phyloP scores from a whole-genome alignment of 139 green algal genomes.

The Coccomyxa sp. region DNA sequence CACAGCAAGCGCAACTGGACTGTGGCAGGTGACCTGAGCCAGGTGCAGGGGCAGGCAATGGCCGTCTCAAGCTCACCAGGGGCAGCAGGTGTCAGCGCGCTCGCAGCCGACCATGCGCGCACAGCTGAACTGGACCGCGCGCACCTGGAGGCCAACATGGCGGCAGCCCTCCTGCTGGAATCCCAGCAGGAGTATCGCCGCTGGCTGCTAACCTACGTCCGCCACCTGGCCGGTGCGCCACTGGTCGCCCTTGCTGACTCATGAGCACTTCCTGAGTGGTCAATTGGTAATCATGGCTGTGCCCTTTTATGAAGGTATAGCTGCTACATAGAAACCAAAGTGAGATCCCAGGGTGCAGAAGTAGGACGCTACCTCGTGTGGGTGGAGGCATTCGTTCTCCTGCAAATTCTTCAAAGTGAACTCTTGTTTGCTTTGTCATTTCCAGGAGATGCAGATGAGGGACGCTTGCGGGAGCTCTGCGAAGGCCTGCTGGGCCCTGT shows the following conservation, averaged over 20 bases:
- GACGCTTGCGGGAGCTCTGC: constrained; percentile 51
- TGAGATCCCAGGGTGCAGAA: not conserved
- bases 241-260: not conserved
- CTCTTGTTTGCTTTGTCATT: no score
- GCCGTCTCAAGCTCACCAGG: not conserved
- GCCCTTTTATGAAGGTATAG: no score
- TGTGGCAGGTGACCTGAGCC: constrained; percentile 38
- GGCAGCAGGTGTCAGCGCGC: not conserved
- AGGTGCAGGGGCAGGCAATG: constrained; percentile 28
- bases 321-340: not conserved
- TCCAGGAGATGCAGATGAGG: constrained; percentile 11
- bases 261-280: not conserved
- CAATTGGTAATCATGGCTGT: not conserved
- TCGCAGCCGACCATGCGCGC: not conserved
- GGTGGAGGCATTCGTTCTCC: no score
- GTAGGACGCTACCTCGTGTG: no score
- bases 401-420: no score
- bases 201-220: constrained; percentile 60
- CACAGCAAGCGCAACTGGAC: no score
- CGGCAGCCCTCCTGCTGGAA: constrained; percentile 42
- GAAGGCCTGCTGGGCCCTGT: constrained; percentile 47
- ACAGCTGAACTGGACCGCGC: not conserved
- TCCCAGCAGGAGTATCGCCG: constrained; percentile 45
- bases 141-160: constrained; percentile 35
- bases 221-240: constrained; percentile 21